Base-by-base conservation (phyloP, 2,329 filamentous ascomycete species). In the Colletotrichum sp. region DNA sequence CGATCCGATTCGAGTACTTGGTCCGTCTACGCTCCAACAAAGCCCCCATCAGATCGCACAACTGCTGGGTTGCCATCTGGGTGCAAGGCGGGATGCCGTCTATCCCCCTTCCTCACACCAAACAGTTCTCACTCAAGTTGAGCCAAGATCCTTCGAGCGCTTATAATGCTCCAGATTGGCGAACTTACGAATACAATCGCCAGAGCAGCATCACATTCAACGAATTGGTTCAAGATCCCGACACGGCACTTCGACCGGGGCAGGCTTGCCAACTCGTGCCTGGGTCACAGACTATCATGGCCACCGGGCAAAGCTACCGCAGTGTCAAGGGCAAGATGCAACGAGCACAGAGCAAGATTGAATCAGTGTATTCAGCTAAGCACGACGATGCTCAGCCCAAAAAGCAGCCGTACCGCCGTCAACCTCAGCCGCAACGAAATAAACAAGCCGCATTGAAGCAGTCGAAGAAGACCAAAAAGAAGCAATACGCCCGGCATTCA, bases 41-140 rank as follows among this genome's bases (percentile, higher is more conserved):
- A 52, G 43, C 71, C 16, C 71, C 71, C 6, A 34, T 74, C 15
- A 62, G 5, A n/a, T 43, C 71, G 2, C 28, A 16, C 5, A 60
- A 24, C 65, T 74, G 71, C 32, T 74, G 71, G 71, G 21, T 70
- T 6, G 16, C 48, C 8, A 26, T 24, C 13, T 74, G 71, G 71
- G 71, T 38, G 13, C 38, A 9, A 21, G 7, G 18, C 5, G 58
- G 26, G 6, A 56, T 43, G 24, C 67, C 71, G 4, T n/a, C 9
- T 2, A 71, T 71, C 2, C 13, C 7, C 6, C 43, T 74, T 6
- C 71, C 71, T 38, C 60, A 71, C 21, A 70, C 71, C 9, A 70
- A 28, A 32, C 38, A 64, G 5, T 74, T 74, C 7, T 68, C 71
- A 15, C 66, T 56, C 2, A 58, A 48, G 6, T 13, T 73, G 26